These are phyloP conservation scores for Blastocystis sp. DNA, from an alignment of 352 stramenopile genomes.

Conservation along the genomic window DNA sequence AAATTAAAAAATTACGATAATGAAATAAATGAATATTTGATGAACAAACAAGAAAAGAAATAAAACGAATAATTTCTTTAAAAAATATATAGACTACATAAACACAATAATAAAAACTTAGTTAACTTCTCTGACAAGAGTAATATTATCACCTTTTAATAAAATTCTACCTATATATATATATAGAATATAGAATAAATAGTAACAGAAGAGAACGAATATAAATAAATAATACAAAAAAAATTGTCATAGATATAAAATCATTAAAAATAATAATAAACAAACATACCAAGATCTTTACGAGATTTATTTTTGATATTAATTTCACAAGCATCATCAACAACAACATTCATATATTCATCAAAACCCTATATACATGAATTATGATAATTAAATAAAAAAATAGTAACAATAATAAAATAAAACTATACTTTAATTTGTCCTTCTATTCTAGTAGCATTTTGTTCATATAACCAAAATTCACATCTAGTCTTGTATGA, in stretches of 20 bases:
- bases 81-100: slow-evolving; percentile 6
- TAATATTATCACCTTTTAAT: slow-evolving; percentile 98
- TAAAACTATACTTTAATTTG: slow-evolving; percentile 68
- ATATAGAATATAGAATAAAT: slow-evolving; percentile 47
- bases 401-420: not conserved
- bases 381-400: not conserved
- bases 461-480: slow-evolving; percentile 99
- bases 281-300: slow-evolving; percentile 32
- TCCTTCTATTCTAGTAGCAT: slow-evolving; percentile 88
- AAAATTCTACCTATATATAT: slow-evolving; percentile 88
- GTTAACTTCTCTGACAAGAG: slow-evolving; percentile 63
- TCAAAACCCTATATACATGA: slow-evolving; percentile 64
- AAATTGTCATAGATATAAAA: not conserved
- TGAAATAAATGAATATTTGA: too few relatives aligned
- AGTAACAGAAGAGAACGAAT: too few relatives aligned
- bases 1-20: too few relatives aligned
- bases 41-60: too few relatives aligned
- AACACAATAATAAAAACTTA: too few relatives aligned
- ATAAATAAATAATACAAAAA: not conserved
- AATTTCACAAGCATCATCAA: slow-evolving; percentile 89
- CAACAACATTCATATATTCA: slow-evolving; percentile 98
- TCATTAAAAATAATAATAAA: not conserved
- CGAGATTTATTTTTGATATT: slow-evolving; percentile 47
- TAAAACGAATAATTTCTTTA: slow-evolving; percentile 1
- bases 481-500: slow-evolving; percentile 74